Base-by-base conservation (phyloP, 257 asterid species). In the Solanum appendiculatum region DNA sequence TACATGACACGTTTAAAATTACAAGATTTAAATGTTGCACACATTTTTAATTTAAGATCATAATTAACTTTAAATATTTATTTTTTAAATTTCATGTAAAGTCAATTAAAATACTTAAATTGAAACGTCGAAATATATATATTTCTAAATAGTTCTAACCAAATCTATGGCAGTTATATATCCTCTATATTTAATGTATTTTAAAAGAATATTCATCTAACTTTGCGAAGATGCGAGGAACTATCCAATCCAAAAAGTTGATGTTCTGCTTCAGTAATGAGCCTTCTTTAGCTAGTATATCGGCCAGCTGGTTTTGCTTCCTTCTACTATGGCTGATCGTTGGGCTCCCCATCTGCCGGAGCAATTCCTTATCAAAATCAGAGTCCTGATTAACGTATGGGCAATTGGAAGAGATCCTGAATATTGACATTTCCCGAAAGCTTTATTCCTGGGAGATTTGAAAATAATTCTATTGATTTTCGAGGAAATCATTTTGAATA, bases 401-500 rank as follows among this genome's bases (percentile, higher is more conserved):
- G 83, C 51, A 60, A 60, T 60, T 6, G 86, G 84, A 33, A 86
- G 91, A 58, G 87, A 89, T 16, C 84, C 90, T 3, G 29, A 72
- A 63, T 21, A 27, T 46, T 88, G 92, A 90, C 20, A 84, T 23
- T 18, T 3, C 66, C 90, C 0, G 89, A 86, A 23, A 75, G 25
- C 11, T 90, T 88, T 64, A 13, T 23, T 3, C 92, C 89, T 0
- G 92, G 88, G 36, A 88, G 90, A 16, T 90, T 90, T 33, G 85
- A 69, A 2, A 9, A 75, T 29, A 86, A 15, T 25, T 39, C 86
- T 33, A 82, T 54, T 21, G 88, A 90, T 83, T 90, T 66, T 68
- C 51, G 25, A 21, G 92, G 92, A 23, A 86, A 81, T 58, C 46
- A 90, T 21, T 91, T 89, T 20, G 89, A 91, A 33, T 86, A 78